Evolutionary conservation across 768 basidiomycete genomes (phyloP), one percentile per base, ranked within the genome.

Genomic region (Mycena metata): DNA sequence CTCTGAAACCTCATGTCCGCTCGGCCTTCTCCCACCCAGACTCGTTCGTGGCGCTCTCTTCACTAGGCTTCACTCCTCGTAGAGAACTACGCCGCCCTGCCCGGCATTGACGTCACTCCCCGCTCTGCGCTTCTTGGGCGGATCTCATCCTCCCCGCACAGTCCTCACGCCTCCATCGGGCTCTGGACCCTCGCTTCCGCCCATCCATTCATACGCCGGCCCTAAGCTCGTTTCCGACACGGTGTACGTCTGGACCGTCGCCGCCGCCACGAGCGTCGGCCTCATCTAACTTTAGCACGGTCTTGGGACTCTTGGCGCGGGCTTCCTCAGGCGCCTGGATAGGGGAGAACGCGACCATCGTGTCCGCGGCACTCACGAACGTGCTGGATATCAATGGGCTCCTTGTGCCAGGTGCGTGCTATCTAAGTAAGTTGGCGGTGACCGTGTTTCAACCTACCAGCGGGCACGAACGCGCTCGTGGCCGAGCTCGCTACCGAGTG

Each of bases 51-150:
- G 10, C 51, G 15, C 6, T 75, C 3, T 65, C 65, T 6, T 60
- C 61, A n/a, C n/a, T n/a, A n/a, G n/a, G n/a, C n/a, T n/a, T n/a
- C n/a, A 15, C 72, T 75, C 5, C 74, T 69, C 54, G 75, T 78
- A 10, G 75, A 76, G 63, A 76, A 74, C 59, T 60, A 74, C 50
- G 69, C 72, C 26, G 73, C 67, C 9, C 77, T 73, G 8, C 43
- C 76, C 2, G 75, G 75, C 5, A 69, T 76, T 30, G 77, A 77
- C 39, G 74, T 77, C 46, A 67, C 23, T 17, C 75, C 77, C 21
- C 64, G 76, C 12, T 78, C 76, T 60, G 76, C 77, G 11, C 76
- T 69, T 15, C 64, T 76, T 6, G n/a, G n/a, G n/a, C n/a, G n/a
- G n/a, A 30, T 30, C 30, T 30, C 30, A 30, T 30, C 30, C 30